Conservation (phyloP, 306 rosid genomes). For the Quercus mongolica region DNA sequence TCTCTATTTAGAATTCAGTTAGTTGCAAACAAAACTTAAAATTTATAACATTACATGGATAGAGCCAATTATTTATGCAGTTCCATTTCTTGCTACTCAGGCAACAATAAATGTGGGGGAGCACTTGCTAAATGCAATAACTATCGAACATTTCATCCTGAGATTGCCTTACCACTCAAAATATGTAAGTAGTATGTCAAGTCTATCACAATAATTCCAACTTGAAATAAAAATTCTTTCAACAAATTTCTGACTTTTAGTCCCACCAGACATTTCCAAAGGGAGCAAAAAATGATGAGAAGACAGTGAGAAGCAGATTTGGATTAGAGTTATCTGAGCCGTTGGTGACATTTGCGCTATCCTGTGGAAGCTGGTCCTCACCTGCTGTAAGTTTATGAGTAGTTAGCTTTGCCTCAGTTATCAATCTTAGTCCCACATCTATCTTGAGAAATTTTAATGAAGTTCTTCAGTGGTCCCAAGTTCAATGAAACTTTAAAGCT, state of each 20-base stretch:
- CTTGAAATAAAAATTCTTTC: constrained; percentile 12
- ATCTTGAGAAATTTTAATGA: not conserved
- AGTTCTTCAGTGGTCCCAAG: constrained; percentile 2
- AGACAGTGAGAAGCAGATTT: constrained; percentile 62
- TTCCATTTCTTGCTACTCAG: constrained; percentile 41
- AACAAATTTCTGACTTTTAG: constrained; percentile 18
- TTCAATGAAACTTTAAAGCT: not conserved
- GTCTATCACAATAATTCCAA: constrained; percentile 7
- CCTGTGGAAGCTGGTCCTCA: constrained; percentile 98
- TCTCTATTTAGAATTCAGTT: not conserved
- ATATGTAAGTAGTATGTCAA: constrained; percentile 62
- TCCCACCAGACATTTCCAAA: constrained; percentile 53
- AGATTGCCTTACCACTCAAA: constrained; percentile 90
- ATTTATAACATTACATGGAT: not conserved
- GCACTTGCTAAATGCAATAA: constrained; percentile 68
- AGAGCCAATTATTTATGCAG: constrained; percentile 12
- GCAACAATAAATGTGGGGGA: constrained; percentile 85
- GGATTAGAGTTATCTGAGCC: constrained; percentile 95
- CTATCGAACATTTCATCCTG: constrained; percentile 86
- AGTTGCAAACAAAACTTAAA: not conserved
- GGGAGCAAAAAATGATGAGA: constrained; percentile 62
- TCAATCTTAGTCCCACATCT: not conserved
- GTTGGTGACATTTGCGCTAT: constrained; percentile 87
- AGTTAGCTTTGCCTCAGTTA: not conserved
- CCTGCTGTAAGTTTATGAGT: constrained; percentile 75